Evolutionary conservation across 2,329 filamentous ascomycete species (phyloP).

Genomic region (Coniella vitis): DNA sequence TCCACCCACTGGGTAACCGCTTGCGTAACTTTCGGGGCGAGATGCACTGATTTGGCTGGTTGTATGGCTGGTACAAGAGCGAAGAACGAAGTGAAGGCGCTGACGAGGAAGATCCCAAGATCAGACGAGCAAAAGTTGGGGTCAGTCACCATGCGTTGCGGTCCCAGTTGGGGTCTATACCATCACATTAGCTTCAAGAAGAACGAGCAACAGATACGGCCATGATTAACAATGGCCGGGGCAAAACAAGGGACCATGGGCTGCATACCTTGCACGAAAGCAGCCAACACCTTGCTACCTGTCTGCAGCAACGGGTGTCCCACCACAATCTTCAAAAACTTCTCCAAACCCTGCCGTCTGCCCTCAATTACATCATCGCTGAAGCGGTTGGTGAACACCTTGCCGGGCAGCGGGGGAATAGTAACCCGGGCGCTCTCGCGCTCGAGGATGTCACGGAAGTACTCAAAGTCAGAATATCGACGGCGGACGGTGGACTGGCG

Average conservation of each 20-base stretch:
- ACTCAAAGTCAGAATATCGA: conserved; percentile 96
- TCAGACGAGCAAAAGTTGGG: conserved; percentile 26
- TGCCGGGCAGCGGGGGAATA: conserved; percentile 90
- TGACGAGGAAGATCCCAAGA: conserved; percentile 9
- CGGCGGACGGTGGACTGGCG: conserved; percentile 81
- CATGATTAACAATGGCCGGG: background rate
- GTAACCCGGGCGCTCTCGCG: conserved; percentile 89
- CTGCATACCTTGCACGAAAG: conserved; percentile 81
- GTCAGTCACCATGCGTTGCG: conserved; percentile 72
- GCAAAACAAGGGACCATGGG: conserved; percentile 24
- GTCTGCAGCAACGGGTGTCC: conserved; percentile 95
- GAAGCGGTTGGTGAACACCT: conserved; percentile 97
- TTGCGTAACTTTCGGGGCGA: conserved; percentile 38
- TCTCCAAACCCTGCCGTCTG: conserved; percentile 80
- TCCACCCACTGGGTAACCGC: conserved; percentile 26
- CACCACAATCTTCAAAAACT: conserved; percentile 95
- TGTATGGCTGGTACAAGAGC: conserved; percentile 4
- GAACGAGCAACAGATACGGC: background rate
- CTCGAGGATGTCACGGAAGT: conserved; percentile 97
- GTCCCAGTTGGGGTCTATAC: conserved; percentile 78
- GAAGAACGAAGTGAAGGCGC: conserved; percentile 13
- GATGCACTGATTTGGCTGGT: conserved; percentile 17
- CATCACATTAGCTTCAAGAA: background rate
- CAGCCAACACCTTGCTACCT: conserved; percentile 90
- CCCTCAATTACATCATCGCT: conserved; percentile 98